Evolutionary conservation across 352 stramenopile species (phyloP).

Genomic region (Aphanomyces invadans): DNA sequence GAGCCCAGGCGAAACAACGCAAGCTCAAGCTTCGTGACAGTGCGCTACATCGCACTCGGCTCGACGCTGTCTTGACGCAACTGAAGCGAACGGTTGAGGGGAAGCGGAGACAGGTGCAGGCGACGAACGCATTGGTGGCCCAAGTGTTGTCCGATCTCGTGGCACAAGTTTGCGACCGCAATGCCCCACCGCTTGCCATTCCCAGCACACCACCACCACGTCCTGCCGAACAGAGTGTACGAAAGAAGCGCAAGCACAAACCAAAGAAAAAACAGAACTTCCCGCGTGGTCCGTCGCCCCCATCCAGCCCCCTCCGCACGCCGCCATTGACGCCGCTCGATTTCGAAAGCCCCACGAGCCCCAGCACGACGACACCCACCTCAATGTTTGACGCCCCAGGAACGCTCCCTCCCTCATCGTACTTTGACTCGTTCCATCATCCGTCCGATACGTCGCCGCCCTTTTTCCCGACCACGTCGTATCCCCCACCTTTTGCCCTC

Average conservation of each 20-base stretch:
- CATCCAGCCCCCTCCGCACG: too few species aligned
- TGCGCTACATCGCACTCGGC: conserved; percentile 32
- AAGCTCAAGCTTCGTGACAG: conserved; percentile 36
- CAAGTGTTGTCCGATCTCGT: conserved; percentile 25
- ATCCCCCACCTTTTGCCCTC: not conserved
- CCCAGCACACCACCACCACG: too few species aligned
- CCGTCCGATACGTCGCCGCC: not conserved
- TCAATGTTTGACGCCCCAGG: too few species aligned
- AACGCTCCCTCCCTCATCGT: too few species aligned
- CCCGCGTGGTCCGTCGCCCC: too few species aligned
- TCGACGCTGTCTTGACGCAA: conserved; percentile 40
- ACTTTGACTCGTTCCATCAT: not conserved
- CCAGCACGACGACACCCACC: too few species aligned
- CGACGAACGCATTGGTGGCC: conserved; percentile 33
- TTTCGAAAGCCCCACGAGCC: too few species aligned
- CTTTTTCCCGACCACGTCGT: not conserved
- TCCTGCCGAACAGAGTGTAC: too few species aligned
- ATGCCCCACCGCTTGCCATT: not conserved
- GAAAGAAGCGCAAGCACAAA: too few species aligned
- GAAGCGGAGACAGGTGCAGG: conserved; percentile 27
- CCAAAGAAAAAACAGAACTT: too few species aligned
- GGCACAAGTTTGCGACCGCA: not conserved
- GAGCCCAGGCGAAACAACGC: conserved; percentile 49
- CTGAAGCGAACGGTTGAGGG: conserved; percentile 30
- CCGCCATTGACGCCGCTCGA: too few species aligned